Base-by-base conservation (phyloP, 805 yeast species). In the Pichia cabralensis region DNA sequence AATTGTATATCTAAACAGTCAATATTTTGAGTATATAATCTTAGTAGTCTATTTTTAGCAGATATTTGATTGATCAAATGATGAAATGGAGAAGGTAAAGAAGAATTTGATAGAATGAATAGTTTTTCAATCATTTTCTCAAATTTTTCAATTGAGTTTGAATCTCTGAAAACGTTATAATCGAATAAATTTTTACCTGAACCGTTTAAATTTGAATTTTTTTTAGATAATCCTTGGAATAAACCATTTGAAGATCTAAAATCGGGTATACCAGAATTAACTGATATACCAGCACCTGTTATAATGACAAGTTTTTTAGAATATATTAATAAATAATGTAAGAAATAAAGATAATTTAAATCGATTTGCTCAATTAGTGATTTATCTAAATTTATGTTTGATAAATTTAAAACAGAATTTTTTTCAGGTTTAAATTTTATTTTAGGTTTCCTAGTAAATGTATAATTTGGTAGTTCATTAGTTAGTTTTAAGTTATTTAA, bases 261-360 rank as follows among this genome's bases (percentile, higher is more conserved):
- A 45, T 60, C 64, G 4, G 95, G 95, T 26, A 85, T 86, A 5
- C 96, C 96, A 1, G 94, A 84, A 20, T 81, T 80, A 35, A 88
- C 92, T 10, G 95, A 83, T 14, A 83, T 73, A 3, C 96, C 96
- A 13, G 96, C 96, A 9, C 96, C 96, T 1, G 88, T 73, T 20
- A 86, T 67, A 20, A 79, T 71, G 3, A 83, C 66, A 21, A 78
- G 61, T 41, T 69, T 68, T 43, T 67, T 71, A 21, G 88, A 65
- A 44, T 78, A 64, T 22, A 52, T 54, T 17, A 77, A 50, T 0
- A 74, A 72, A 50, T 72, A 69, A 35, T 65, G 66, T 18, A 77
- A 47, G 40, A 74, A 70, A 7, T 65, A 60, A 10, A 74, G 53
- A 38, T 69, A 69, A 17, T 58, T 60, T 13, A 59, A 40, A 26